Percentiles rank a stretch among this genome's conserved stretches.
These are phyloP conservation scores for Pseudogymnoascus sp. DNA, from an alignment of 2,329 filamentous ascomycete genomes.

Conservation along the genomic window DNA sequence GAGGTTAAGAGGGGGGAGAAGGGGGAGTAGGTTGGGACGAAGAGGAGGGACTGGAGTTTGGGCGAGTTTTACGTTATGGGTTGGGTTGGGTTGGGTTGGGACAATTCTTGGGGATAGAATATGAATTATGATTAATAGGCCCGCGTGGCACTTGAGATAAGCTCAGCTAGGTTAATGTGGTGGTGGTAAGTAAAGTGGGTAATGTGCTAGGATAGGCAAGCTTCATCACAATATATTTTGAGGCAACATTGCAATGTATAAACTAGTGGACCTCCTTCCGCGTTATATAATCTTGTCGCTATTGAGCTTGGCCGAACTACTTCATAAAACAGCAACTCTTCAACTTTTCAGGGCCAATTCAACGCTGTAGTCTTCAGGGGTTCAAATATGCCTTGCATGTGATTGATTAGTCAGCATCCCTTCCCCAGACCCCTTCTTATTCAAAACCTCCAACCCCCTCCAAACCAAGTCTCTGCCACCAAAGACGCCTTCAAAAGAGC, in stretches of 20 bases:
- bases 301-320: not conserved
- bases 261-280: not conserved
- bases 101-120: not conserved
- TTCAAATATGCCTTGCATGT: not conserved
- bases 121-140: not conserved
- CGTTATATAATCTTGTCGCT: not conserved
- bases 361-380: not conserved
- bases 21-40: not conserved
- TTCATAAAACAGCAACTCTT: not conserved
- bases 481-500: not conserved
- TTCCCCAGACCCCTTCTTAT: not conserved
- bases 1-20: slow-evolving; percentile 10
- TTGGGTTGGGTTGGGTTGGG: not conserved
- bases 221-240: not conserved
- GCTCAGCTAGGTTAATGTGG: not conserved
- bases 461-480: not conserved
- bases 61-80: not conserved
- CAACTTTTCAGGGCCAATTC: not conserved
- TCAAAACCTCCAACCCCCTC: not conserved
- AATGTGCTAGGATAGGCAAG: not conserved
- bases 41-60: not conserved
- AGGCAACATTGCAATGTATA: not conserved
- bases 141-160: not conserved
- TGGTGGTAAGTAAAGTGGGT: not conserved
- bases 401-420: slow-evolving; percentile 2